Evolutionary conservation across 2,329 filamentous ascomycete genomes (phyloP).

Genomic region (Tolypocladium tropicale): DNA sequence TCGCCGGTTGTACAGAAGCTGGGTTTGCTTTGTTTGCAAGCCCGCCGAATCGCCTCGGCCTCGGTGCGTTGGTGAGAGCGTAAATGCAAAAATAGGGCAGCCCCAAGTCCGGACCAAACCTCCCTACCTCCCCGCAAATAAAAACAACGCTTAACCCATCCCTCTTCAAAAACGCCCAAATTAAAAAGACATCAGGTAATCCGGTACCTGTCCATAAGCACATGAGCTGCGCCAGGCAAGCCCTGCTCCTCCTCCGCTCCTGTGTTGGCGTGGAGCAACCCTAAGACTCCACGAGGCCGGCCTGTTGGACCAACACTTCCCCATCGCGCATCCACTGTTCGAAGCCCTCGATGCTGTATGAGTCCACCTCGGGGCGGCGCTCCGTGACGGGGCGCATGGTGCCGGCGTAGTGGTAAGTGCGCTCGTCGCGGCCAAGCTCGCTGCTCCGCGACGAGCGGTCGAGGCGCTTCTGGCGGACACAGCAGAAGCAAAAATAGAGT

Average conservation of each 20-base stretch:
- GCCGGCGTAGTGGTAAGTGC: background rate
- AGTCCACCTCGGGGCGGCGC: background rate
- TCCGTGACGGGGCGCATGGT: background rate
- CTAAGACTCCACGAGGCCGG: background rate
- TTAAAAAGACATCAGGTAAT: background rate
- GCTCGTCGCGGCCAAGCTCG: background rate
- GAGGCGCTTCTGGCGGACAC: background rate
- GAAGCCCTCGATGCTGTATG: background rate
- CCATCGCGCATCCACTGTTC: background rate
- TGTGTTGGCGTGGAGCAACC: too few relatives aligned
- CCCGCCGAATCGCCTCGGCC: background rate
- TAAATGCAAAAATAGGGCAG: background rate
- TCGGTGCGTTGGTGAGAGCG: background rate
- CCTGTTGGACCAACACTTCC: background rate
- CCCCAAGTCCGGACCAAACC: background rate
- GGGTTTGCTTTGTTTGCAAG: background rate
- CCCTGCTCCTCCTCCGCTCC: background rate
- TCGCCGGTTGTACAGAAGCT: background rate
- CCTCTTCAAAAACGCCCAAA: background rate
- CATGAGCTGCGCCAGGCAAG: too few relatives aligned
- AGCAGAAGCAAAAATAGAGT: constrained; percentile 1
- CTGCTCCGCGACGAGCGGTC: background rate
- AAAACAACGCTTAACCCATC: background rate
- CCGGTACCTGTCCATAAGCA: background rate
- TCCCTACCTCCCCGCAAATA: too few relatives aligned